A percentile compares a stretch with the other conserved stretches of the same genome.
These are phyloP conservation scores for Adansonia madagascariensis DNA, from an alignment of 441 rosid species.

Conservation along the genomic window DNA sequence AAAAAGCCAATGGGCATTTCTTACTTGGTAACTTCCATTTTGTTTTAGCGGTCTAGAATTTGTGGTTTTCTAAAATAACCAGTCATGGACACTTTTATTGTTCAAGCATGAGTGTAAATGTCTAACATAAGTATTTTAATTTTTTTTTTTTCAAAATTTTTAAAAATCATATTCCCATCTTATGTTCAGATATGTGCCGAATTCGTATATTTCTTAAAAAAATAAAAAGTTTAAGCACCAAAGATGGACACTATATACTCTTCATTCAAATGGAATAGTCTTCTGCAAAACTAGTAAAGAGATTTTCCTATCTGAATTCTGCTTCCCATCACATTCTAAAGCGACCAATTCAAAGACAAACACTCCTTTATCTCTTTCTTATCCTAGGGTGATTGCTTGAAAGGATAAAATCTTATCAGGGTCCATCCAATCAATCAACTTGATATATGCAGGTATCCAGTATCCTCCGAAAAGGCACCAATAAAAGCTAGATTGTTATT, in stretches of 20 bases:
- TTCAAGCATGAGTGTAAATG: no score
- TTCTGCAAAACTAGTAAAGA: neutral
- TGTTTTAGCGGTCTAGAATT: neutral
- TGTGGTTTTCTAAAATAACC: neutral
- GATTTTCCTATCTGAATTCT: neutral
- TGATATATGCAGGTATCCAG: conserved; percentile 5
- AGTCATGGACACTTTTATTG: neutral
- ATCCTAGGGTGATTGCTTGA: neutral
- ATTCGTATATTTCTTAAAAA: no score
- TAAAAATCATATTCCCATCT: no score
- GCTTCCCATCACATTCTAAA: neutral
- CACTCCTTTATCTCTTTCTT: neutral
- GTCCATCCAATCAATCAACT: neutral
- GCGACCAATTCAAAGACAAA: neutral
- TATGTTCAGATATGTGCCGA: no score
- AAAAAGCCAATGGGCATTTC: neutral
- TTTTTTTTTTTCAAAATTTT: no score
- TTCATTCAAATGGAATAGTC: neutral
- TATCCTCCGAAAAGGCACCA: conserved; percentile 15
- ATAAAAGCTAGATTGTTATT: neutral
- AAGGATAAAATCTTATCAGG: neutral
- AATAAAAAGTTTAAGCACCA: no score
- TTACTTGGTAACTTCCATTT: neutral
- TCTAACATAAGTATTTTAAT: no score
- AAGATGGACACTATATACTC: no score